Evolutionary conservation across 768 basidiomycete genomes (phyloP).

Genomic region (Phylloporus arenicola): DNA sequence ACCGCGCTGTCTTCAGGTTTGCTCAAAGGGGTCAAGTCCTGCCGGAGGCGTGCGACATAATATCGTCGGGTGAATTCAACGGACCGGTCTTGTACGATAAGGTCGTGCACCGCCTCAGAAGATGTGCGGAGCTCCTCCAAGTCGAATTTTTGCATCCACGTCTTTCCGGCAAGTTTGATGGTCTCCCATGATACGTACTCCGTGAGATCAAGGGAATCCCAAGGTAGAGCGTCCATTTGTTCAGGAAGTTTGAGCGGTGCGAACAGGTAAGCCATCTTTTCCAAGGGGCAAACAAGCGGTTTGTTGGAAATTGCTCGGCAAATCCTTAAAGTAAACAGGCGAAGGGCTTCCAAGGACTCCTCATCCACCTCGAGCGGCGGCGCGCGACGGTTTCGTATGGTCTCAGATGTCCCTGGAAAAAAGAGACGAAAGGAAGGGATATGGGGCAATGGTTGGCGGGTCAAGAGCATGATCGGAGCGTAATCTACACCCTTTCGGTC

Average conservation of each 20-base stretch:
- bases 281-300: constrained; percentile 48
- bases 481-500: constrained; percentile 32
- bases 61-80: constrained; percentile 75
- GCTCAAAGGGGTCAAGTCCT: constrained; percentile 69
- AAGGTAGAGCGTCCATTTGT: constrained; percentile 24
- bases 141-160: constrained; percentile 47
- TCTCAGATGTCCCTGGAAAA: constrained; percentile 42
- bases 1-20: constrained; percentile 62
- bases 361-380: constrained; percentile 46
- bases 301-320: constrained; percentile 65
- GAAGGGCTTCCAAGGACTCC: constrained; percentile 43
- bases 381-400: constrained; percentile 41
- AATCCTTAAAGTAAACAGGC: constrained; percentile 59
- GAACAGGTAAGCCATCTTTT: constrained; percentile 60
- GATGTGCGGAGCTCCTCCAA: constrained; percentile 31
- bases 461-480: constrained; percentile 60
- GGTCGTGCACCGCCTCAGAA: constrained; percentile 45
- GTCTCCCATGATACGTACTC: constrained; percentile 59
- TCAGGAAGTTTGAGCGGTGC: constrained; percentile 47
- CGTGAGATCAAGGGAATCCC: constrained; percentile 29
- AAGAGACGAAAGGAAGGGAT: constrained; percentile 57
- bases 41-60: constrained; percentile 48
- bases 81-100: constrained; percentile 69
- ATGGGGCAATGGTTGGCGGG: constrained; percentile 58
- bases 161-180: constrained; percentile 46